phyloP scores from a whole-genome alignment of 371 early-diverging fungal species.

The Mortierella sp. region DNA sequence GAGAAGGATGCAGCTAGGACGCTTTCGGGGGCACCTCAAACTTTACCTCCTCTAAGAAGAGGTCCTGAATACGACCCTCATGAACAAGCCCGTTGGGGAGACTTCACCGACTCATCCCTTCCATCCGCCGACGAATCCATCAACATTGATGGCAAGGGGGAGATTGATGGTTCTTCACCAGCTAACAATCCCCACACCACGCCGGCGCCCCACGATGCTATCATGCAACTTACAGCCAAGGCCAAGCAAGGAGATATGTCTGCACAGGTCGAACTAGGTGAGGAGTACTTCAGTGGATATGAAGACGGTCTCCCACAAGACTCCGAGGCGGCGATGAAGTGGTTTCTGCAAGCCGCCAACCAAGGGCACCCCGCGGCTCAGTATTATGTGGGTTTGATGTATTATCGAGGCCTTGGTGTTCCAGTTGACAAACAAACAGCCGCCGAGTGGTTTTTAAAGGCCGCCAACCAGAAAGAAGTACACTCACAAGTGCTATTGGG shows the following conservation, averaged over 20 bases:
- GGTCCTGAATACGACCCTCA: neutral
- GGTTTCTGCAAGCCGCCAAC: neutral
- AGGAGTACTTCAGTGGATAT: neutral
- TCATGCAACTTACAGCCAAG: neutral
- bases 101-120: neutral
- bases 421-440: neutral
- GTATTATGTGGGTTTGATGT: neutral
- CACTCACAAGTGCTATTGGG: neutral
- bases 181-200: neutral
- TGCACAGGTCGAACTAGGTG: neutral
- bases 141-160: neutral
- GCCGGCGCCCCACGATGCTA: neutral
- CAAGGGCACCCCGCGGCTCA: neutral
- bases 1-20: neutral
- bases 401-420: neutral
- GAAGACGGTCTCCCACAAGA: neutral
- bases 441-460: neutral
- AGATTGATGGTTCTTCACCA: neutral
- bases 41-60: neutral
- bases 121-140: neutral
- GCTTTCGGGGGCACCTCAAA: neutral
- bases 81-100: neutral
- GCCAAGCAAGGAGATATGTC: neutral
- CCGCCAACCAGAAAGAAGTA: neutral
- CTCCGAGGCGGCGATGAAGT: neutral